phyloP scores from a whole-genome alignment of 1,284 basidiomycete species.

The Cryptococcus maquisensis region DNA sequence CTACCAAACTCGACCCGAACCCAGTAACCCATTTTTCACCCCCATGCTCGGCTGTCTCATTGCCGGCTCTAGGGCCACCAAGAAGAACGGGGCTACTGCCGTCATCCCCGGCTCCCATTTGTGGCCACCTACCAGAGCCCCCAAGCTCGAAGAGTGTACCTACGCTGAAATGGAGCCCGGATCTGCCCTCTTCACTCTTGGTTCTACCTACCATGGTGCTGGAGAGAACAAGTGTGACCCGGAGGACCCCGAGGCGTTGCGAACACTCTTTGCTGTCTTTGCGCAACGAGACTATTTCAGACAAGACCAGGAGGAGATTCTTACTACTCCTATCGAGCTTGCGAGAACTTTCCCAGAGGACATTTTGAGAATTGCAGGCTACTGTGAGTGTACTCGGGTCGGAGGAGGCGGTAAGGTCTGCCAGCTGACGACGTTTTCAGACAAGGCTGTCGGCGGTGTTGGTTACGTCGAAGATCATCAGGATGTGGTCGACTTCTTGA shows the following conservation, averaged over 20 bases:
- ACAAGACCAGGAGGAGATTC: constrained; percentile 22
- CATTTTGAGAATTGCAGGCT: constrained; percentile 20
- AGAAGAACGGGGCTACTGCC: constrained; percentile 20
- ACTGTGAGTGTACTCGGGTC: constrained; percentile 10
- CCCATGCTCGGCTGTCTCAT: constrained; percentile 24
- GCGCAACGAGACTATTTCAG: constrained; percentile 23
- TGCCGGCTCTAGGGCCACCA: constrained; percentile 17
- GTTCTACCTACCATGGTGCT: constrained; percentile 20
- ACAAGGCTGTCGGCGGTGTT: constrained; percentile 18
- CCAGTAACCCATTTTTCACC: constrained; percentile 15
- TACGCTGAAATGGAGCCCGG: constrained; percentile 25
- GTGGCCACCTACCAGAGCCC: constrained; percentile 13
- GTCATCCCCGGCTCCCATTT: constrained; percentile 24
- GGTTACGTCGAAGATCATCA: constrained; percentile 24
- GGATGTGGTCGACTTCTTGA: constrained; percentile 11
- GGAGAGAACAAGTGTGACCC: constrained; percentile 21
- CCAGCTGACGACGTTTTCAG: constrained; percentile 1
- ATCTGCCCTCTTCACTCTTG: constrained; percentile 21
- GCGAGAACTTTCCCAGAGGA: constrained; percentile 15
- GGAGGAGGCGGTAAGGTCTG: not conserved
- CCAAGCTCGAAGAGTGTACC: constrained; percentile 14
- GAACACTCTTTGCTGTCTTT: constrained; percentile 24
- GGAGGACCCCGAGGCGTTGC: constrained; percentile 13
- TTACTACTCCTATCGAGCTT: constrained; percentile 19
- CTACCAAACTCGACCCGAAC: constrained; percentile 14